These are phyloP conservation scores for Peronosclerospora sorghi DNA, from an alignment of 352 stramenopile species.

Conservation along the genomic window DNA sequence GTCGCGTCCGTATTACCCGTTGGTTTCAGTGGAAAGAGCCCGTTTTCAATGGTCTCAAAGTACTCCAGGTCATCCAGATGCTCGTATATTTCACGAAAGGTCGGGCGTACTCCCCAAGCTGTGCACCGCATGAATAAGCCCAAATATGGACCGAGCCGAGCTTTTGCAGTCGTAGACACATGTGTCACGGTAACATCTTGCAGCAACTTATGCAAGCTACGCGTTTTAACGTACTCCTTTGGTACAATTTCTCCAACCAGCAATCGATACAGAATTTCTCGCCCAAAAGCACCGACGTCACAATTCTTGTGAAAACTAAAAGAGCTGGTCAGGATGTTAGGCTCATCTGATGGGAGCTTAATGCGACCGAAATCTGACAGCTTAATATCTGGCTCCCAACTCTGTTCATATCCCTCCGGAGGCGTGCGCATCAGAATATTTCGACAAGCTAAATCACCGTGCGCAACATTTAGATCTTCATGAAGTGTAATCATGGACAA, in stretches of 20 bases:
- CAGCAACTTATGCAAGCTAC: constrained; percentile 61
- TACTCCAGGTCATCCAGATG: constrained; percentile 68
- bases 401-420: constrained; percentile 68
- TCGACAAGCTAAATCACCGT: constrained; percentile 73
- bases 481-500: constrained; percentile 70
- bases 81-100: constrained; percentile 71
- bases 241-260: constrained; percentile 75
- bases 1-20: constrained; percentile 16
- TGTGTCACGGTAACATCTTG: constrained; percentile 63
- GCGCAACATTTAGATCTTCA: constrained; percentile 68
- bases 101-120: constrained; percentile 64
- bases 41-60: constrained; percentile 69
- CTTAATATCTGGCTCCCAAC: constrained; percentile 75
- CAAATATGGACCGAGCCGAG: constrained; percentile 53
- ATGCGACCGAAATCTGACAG: constrained; percentile 79
- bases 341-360: constrained; percentile 49
- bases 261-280: constrained; percentile 70
- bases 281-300: constrained; percentile 64
- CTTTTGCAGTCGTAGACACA: constrained; percentile 41
- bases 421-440: constrained; percentile 78
- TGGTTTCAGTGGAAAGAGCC: constrained; percentile 67
- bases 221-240: constrained; percentile 53
- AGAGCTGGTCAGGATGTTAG: constrained; percentile 49
- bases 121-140: constrained; percentile 64
- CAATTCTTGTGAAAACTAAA: constrained; percentile 84